phyloP scores from a whole-genome alignment of 106 monocot species.

The Alisma plantagoaquatica region DNA sequence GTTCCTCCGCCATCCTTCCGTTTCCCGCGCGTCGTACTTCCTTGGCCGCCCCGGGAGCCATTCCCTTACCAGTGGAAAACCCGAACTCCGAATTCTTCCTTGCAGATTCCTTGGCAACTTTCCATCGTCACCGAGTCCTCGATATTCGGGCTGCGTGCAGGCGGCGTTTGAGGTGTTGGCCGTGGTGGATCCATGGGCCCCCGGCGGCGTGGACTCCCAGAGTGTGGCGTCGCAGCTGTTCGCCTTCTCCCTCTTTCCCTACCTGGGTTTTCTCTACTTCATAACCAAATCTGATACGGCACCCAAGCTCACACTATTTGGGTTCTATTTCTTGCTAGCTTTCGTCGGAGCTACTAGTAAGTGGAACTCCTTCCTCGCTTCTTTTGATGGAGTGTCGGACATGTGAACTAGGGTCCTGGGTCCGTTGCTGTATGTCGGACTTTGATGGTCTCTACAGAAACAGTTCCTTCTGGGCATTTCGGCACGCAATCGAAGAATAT shows the following conservation, averaged over 20 bases:
- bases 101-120: background rate
- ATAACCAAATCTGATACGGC: slow-evolving; percentile 84
- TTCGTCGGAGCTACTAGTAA: slow-evolving; percentile 86
- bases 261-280: slow-evolving; percentile 89
- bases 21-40: too few species aligned
- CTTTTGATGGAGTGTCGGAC: background rate
- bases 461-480: too few species aligned
- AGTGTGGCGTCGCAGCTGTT: slow-evolving; percentile 90
- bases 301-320: slow-evolving; percentile 91
- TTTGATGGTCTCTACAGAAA: too few species aligned
- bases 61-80: too few species aligned
- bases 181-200: slow-evolving; percentile 76
- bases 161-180: slow-evolving; percentile 12
- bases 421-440: too few species aligned
- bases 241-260: slow-evolving; percentile 85
- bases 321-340: slow-evolving; percentile 95
- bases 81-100: background rate
- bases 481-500: too few species aligned
- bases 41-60: too few species aligned
- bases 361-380: background rate
- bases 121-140: background rate
- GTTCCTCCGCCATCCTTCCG: too few species aligned
- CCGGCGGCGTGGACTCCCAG: slow-evolving; percentile 59
- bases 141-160: too few species aligned
- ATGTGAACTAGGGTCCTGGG: too few species aligned